Evolutionary conservation across 257 asterid genomes (phyloP).

Genomic region (Solanum chilense): DNA sequence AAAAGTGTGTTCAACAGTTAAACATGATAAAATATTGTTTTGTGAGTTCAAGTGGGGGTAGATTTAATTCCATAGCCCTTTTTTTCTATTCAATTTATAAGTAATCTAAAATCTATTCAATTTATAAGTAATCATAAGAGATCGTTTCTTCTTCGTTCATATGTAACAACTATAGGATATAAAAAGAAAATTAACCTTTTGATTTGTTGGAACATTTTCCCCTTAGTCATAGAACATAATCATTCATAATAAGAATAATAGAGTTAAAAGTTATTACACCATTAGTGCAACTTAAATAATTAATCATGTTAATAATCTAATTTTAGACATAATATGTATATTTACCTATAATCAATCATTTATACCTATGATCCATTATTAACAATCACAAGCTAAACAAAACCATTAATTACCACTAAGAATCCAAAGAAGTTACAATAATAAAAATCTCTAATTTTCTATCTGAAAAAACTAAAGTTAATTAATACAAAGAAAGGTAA

Average conservation of each 20-base stretch:
- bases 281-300: not conserved
- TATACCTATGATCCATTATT: not conserved
- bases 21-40: not conserved
- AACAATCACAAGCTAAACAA: not conserved
- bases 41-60: not conserved
- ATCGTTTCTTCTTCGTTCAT: not conserved
- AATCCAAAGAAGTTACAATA: not conserved
- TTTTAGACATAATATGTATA: not conserved
- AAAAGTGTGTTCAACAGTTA: not conserved
- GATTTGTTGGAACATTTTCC: not conserved
- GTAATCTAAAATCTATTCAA: no score
- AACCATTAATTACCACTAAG: not conserved
- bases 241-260: not conserved
- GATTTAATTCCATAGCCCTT: not conserved
- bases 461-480: constrained; percentile 5
- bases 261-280: not conserved
- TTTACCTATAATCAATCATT: not conserved
- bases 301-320: not conserved
- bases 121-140: not conserved
- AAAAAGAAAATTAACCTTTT: not conserved
- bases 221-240: not conserved
- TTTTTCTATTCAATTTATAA: not conserved
- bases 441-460: not conserved
- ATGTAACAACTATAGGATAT: constrained; percentile 1
- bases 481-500: constrained; percentile 1